Percentiles rank a stretch among this genome's conserved stretches.
Conservation (phyloP, 306 rosid species). For the Begonia masoniana region DNA sequence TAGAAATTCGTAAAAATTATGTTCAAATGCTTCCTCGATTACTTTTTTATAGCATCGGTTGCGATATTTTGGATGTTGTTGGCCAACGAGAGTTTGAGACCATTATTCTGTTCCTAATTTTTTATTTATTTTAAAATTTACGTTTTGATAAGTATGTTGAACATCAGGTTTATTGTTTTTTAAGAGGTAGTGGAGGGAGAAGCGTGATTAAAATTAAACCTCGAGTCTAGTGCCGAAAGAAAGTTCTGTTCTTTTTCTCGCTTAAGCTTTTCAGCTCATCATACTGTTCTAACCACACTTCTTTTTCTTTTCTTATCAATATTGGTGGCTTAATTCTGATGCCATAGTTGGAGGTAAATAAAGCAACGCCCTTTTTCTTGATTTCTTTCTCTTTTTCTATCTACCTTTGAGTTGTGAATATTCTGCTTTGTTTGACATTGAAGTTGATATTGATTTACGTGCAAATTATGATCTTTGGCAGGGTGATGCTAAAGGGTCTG, state of each 20-base stretch:
- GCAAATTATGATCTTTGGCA: slow-evolving; percentile 23
- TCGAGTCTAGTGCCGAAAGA: no score
- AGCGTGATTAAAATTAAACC: no score
- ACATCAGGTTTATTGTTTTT: background rate
- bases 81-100: no score
- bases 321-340: slow-evolving; percentile 16
- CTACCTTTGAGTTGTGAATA: slow-evolving; percentile 1
- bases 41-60: no score
- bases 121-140: no score
- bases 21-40: no score
- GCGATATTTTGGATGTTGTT: no score
- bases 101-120: no score
- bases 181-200: no score
- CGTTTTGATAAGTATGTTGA: background rate
- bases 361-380: slow-evolving; percentile 3
- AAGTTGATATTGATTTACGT: no score
- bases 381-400: slow-evolving; percentile 1
- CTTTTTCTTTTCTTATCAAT: slow-evolving; percentile 9
- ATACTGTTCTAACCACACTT: slow-evolving; percentile 17
- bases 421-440: background rate
- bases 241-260: background rate
- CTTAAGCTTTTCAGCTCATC: background rate
- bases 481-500: slow-evolving; percentile 86
- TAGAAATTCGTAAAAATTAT: no score
- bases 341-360: slow-evolving; percentile 67